Evolutionary conservation across 2,329 filamentous ascomycete species (phyloP).

Genomic region (Cladosporium sp.): DNA sequence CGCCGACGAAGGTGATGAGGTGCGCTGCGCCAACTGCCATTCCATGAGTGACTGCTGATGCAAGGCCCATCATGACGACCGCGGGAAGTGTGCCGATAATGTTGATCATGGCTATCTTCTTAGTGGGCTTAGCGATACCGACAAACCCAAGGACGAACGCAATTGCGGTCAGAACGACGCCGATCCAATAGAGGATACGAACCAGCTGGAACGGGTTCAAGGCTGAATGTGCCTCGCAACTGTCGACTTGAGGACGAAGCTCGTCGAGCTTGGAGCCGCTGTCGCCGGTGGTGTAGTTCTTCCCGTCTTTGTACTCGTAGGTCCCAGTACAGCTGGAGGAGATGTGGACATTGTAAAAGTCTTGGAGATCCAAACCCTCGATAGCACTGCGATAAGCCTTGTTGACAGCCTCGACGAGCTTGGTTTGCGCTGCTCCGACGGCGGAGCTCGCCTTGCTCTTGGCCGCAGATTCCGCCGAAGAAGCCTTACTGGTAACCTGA

Average conservation of each 20-base stretch:
- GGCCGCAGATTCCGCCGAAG: slow-evolving; percentile 16
- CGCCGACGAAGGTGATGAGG: slow-evolving; percentile 49
- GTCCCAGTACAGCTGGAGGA: slow-evolving; percentile 52
- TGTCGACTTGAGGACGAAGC: slow-evolving; percentile 8
- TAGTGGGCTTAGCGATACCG: slow-evolving; percentile 34
- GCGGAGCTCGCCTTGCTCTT: slow-evolving; percentile 19
- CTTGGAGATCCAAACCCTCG: slow-evolving; percentile 46
- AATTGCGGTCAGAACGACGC: slow-evolving; percentile 47
- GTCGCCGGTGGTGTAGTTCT: slow-evolving; percentile 37
- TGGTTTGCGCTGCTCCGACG: slow-evolving; percentile 30
- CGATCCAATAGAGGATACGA: slow-evolving; percentile 54
- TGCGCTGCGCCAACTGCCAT: slow-evolving; percentile 48
- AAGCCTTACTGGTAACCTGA: slow-evolving; percentile 20
- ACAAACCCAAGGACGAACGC: slow-evolving; percentile 42
- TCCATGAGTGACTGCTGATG: slow-evolving; percentile 69
- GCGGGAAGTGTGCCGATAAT: slow-evolving; percentile 43
- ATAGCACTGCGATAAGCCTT: slow-evolving; percentile 36
- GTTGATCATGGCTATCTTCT: slow-evolving; percentile 43
- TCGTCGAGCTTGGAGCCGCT: slow-evolving; percentile 45
- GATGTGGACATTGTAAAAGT: slow-evolving; percentile 57
- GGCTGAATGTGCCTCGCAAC: slow-evolving; percentile 48
- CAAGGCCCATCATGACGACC: slow-evolving; percentile 57
- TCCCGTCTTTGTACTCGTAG: slow-evolving; percentile 35
- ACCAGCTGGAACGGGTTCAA: slow-evolving; percentile 54
- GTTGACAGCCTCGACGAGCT: slow-evolving; percentile 37